Conservation (phyloP, 2,329 filamentous ascomycete genomes). For the Pyrenophora teres region DNA sequence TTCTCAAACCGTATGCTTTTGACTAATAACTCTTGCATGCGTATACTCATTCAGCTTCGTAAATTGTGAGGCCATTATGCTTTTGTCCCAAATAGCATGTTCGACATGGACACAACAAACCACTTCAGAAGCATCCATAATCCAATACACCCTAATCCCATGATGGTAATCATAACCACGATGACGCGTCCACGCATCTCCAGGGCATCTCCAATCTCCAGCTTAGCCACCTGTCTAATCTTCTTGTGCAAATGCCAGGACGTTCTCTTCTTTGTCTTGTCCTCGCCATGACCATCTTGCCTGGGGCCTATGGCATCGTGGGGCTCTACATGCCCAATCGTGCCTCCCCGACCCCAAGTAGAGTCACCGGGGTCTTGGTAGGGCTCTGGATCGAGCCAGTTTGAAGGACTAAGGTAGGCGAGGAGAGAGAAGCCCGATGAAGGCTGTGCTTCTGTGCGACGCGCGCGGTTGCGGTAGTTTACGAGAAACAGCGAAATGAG, state of each 20-base stretch:
- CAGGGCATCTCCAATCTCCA: conserved; percentile 68
- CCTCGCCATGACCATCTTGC: conserved; percentile 2
- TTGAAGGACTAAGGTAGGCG: conserved; percentile 29
- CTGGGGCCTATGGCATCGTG: conserved; percentile 22
- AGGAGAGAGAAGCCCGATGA: conserved; percentile 29
- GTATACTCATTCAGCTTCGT: not conserved
- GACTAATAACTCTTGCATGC: not conserved
- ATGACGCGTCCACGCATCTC: conserved; percentile 63
- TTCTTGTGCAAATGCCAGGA: conserved; percentile 50
- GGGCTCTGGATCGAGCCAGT: conserved; percentile 49
- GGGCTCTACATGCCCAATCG: conserved; percentile 28
- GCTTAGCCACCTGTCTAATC: conserved; percentile 61
- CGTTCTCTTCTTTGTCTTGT: conserved; percentile 14
- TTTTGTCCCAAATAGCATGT: not conserved
- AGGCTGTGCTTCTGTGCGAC: conserved; percentile 48
- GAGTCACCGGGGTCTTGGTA: conserved; percentile 48
- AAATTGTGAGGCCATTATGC: not conserved
- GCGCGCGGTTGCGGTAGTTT: conserved; percentile 61
- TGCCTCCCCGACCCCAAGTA: conserved; percentile 25
- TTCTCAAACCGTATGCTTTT: not conserved
- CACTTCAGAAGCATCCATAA: conserved; percentile 30
- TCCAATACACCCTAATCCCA: conserved; percentile 20
- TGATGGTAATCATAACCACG: conserved; percentile 51
- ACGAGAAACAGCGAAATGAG: conserved; percentile 67
- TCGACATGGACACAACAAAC: conserved; percentile 13